Percentiles rank a stretch among this genome's conserved stretches.
Conservation (phyloP, 139 green algal genomes). For the Closterium sp. region DNA sequence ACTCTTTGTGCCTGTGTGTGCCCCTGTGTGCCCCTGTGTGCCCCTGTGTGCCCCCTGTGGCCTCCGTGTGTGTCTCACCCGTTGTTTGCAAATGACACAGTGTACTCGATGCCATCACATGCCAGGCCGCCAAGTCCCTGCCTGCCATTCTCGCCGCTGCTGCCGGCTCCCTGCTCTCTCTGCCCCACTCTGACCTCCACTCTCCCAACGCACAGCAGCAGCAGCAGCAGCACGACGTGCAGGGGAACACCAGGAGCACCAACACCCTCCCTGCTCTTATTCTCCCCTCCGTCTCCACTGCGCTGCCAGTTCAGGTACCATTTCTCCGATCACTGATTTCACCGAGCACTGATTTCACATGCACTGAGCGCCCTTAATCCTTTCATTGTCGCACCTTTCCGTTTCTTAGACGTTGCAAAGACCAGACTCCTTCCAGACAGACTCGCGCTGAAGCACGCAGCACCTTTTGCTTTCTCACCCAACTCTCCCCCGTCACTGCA, state of each 20-base stretch:
- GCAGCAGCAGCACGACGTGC: neutral
- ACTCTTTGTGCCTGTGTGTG: neutral
- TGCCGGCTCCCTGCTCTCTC: neutral
- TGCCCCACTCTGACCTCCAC: neutral
- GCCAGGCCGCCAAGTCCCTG: neutral
- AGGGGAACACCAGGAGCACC: neutral
- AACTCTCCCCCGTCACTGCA: neutral
- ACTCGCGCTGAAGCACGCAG: too few species aligned
- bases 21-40: neutral
- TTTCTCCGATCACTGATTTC: neutral
- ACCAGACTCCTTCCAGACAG: too few species aligned
- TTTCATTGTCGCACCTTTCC: too few species aligned
- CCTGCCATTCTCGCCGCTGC: neutral
- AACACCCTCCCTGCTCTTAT: neutral
- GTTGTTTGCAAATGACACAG: neutral
- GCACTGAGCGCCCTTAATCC: too few species aligned
- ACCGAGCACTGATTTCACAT: too few species aligned
- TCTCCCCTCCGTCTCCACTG: neutral
- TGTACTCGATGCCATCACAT: neutral
- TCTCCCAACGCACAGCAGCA: neutral
- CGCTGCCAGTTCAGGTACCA: neutral
- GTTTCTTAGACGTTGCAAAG: too few species aligned
- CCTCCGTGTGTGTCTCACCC: neutral
- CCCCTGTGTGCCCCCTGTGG: neutral
- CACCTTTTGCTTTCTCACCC: too few species aligned